Conservation (phyloP, 176 grass and related monocot genomes). For the Aechmea fasciata region DNA sequence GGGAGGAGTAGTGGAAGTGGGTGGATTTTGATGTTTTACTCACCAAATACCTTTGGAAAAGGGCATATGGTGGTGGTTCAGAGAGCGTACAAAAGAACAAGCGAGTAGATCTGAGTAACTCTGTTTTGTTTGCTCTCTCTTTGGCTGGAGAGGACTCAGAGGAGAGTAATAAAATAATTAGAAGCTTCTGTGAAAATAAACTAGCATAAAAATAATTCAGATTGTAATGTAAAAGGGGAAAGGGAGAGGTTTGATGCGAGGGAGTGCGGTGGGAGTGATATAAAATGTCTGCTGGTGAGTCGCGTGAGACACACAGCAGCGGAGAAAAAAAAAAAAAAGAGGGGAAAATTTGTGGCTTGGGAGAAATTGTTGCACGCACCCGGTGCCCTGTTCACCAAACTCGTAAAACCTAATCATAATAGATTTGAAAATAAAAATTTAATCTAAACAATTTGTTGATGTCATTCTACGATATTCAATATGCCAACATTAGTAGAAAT, state of each 20-base stretch:
- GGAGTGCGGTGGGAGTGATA: conserved; percentile 1
- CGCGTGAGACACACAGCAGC: conserved; percentile 14
- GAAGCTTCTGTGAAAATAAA: conserved; percentile 30
- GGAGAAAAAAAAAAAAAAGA: too few relatives aligned
- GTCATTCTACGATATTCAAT: too few relatives aligned
- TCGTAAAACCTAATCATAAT: not conserved
- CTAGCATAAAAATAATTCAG: conserved; percentile 10
- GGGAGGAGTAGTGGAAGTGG: conserved; percentile 13
- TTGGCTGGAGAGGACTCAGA: conserved; percentile 9
- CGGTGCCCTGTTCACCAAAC: not conserved
- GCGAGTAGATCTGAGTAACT: conserved; percentile 29
- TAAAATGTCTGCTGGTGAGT: conserved; percentile 13
- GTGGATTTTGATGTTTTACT: not conserved
- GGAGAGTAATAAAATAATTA: conserved; percentile 26
- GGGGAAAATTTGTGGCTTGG: not conserved
- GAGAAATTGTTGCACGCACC: too few relatives aligned
- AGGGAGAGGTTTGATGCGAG: not conserved
- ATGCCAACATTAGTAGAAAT: too few relatives aligned
- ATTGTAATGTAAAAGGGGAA: not conserved
- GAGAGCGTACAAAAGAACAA: not conserved
- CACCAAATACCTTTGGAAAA: not conserved
- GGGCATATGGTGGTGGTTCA: conserved; percentile 16
- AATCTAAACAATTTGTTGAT: too few relatives aligned
- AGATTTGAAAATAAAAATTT: conserved; percentile 10
- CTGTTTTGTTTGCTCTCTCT: not conserved